A percentile compares a stretch with the other conserved stretches of the same genome.
Conservation (phyloP, 441 rosid genomes). For the Theobroma grandiflorum region DNA sequence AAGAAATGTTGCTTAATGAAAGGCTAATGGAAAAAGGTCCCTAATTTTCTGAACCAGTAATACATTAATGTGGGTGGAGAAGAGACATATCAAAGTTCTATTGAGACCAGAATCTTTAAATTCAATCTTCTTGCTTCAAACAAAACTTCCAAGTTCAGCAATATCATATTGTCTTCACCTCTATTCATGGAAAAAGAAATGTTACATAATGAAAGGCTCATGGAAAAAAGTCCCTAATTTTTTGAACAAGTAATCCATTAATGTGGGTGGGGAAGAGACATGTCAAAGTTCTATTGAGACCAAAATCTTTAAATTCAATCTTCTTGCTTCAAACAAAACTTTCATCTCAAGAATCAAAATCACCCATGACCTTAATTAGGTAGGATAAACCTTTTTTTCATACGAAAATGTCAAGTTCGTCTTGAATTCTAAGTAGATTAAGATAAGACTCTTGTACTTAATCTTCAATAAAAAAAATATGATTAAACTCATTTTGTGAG, state of each 20-base stretch:
- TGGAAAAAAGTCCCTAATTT: neutral
- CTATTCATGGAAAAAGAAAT: neutral
- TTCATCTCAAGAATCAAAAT: no score
- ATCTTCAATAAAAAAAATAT: no score
- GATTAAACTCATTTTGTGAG: no score
- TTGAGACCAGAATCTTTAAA: neutral
- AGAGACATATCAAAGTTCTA: no score
- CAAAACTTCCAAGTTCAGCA: neutral
- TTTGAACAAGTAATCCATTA: no score
- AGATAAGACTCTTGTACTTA: no score
- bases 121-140: neutral
- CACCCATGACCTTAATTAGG: neutral
- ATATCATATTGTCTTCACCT: constrained; percentile 22
- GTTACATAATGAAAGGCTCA: neutral
- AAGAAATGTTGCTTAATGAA: neutral
- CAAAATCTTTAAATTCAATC: neutral
- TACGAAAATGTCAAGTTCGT: no score
- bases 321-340: no score
- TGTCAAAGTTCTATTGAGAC: no score
- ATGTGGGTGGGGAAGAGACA: neutral
- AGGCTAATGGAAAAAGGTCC: neutral
- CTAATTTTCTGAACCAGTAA: no score
- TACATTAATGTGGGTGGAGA: neutral
- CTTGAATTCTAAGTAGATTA: no score
- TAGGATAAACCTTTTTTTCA: neutral